Base-by-base conservation (phyloP, 2,329 filamentous ascomycete genomes). In the Neonectria faginata region DNA sequence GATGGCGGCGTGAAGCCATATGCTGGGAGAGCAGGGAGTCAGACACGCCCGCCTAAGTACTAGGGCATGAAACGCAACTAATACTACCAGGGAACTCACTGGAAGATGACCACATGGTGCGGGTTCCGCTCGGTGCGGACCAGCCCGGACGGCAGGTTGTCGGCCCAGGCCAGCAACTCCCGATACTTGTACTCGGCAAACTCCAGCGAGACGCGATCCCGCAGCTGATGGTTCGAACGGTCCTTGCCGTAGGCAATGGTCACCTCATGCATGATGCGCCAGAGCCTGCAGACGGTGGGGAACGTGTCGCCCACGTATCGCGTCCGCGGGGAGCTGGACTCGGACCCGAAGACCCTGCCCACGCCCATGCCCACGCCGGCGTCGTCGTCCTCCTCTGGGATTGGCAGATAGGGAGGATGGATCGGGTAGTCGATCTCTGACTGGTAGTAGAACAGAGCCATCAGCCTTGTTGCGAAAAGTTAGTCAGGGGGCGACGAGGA, bases 1-100 rank as follows among this genome's bases (percentile, higher is more conserved):
- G 16, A 82, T 71, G 11, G 74, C 76, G 9, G 74, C 73, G 42
- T 82, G 79, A 6, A 80, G 68, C 79, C 78, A 81, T n/a, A 81
- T 77, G 56, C 80, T 22, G 22, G 22, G 22, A 3, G 22, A 22
- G 22, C 3, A 22, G 22, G 22, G 22, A 22, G 22, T 22, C 3
- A 22, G 22, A 3, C 22, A 25, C 25, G 25, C 25, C 25, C 5
- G 25, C 25, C 25, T 25, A 25, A 6, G 25, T 25, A 25, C 25
- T 25, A 25, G 6, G 25, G 25, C 25, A 25, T 25, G 25, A 5
- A 25, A 25, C 2, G 25, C 7, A 20, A 29, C 29, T 10, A 9
- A 9, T 42, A 4, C 9, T 11, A 11, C n/a, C 16, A 39, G 25
- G 25, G 27, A 41, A 74, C 78, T 29, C 69, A 82, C 79, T 81